phyloP scores from a whole-genome alignment of 345 rosid genomes.

The Arabidopsis thaliana region DNA sequence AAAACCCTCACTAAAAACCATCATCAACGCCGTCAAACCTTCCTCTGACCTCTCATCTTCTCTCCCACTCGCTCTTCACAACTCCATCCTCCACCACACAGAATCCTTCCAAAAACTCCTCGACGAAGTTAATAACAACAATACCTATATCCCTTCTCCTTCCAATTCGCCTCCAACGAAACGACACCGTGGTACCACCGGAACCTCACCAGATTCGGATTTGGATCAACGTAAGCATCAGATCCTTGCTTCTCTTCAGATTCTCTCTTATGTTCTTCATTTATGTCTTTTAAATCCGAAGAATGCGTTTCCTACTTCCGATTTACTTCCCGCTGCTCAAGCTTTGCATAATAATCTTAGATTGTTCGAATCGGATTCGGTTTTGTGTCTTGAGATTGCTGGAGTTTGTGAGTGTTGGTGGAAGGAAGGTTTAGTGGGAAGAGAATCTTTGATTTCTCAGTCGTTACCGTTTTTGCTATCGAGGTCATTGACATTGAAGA shows the following conservation, averaged over 20 bases:
- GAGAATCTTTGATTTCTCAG: conserved; percentile 77
- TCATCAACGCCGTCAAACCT: conserved; percentile 56
- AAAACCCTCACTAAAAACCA: conserved; percentile 67
- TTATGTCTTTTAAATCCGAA: conserved; percentile 63
- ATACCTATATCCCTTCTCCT: conserved; percentile 30
- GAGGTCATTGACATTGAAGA: conserved; percentile 75
- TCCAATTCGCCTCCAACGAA: conserved; percentile 60
- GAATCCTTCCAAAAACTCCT: conserved; percentile 45
- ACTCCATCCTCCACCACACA: conserved; percentile 51
- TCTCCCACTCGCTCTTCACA: conserved; percentile 64
- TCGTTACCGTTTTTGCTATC: conserved; percentile 77
- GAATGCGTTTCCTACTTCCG: conserved; percentile 51
- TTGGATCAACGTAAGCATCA: conserved; percentile 39
- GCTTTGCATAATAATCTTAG: conserved; percentile 68
- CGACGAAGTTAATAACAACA: conserved; percentile 14
- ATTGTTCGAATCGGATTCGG: conserved; percentile 71
- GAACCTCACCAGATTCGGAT: conserved; percentile 32
- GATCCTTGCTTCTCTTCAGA: conserved; percentile 52
- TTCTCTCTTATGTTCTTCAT: conserved; percentile 50
- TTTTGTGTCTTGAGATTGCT: conserved; percentile 64
- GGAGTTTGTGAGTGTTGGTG: conserved; percentile 83
- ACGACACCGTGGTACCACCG: conserved; percentile 53
- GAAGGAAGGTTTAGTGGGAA: conserved; percentile 62
- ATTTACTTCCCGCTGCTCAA: conserved; percentile 64
- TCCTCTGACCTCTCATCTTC: conserved; percentile 61